Conservation (phyloP, 2,329 filamentous ascomycete species). For the Westerdykella sp. region DNA sequence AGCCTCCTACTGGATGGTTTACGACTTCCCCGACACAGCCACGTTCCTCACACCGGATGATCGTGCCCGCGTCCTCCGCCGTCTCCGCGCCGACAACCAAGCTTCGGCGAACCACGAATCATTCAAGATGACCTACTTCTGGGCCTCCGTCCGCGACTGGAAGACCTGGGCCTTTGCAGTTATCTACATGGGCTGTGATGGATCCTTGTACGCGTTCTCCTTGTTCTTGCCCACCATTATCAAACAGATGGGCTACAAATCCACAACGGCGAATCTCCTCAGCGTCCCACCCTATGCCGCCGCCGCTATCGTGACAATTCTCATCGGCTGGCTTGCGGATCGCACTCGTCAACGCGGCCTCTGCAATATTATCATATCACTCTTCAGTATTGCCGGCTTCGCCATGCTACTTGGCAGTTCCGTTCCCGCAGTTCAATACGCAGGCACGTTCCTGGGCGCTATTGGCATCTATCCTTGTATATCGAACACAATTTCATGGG, state of each 20-base stretch:
- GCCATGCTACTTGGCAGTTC: constrained; percentile 66
- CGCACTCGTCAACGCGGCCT: constrained; percentile 64
- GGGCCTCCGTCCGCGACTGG: constrained; percentile 69
- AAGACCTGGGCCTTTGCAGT: constrained; percentile 72
- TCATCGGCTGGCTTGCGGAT: constrained; percentile 70
- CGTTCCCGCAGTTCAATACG: constrained; percentile 66
- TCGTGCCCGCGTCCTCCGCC: constrained; percentile 63
- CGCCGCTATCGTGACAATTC: constrained; percentile 63
- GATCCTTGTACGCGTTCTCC: constrained; percentile 67
- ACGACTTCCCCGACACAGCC: constrained; percentile 71
- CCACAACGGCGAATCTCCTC: constrained; percentile 62
- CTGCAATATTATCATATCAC: constrained; percentile 68
- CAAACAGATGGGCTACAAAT: constrained; percentile 50
- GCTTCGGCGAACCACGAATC: constrained; percentile 67
- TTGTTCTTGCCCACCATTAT: constrained; percentile 79
- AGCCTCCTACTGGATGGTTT: constrained; percentile 68
- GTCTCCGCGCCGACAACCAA: constrained; percentile 66
- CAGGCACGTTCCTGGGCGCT: constrained; percentile 75
- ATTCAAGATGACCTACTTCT: constrained; percentile 68
- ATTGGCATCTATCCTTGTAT: constrained; percentile 86
- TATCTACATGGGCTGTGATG: constrained; percentile 70
- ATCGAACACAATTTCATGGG: constrained; percentile 81
- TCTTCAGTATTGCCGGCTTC: constrained; percentile 72
- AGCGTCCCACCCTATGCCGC: constrained; percentile 70
- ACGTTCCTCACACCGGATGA: constrained; percentile 66